Evolutionary conservation across 2,329 filamentous ascomycete species (phyloP).

Genomic region (Neofusicoccum sp.): DNA sequence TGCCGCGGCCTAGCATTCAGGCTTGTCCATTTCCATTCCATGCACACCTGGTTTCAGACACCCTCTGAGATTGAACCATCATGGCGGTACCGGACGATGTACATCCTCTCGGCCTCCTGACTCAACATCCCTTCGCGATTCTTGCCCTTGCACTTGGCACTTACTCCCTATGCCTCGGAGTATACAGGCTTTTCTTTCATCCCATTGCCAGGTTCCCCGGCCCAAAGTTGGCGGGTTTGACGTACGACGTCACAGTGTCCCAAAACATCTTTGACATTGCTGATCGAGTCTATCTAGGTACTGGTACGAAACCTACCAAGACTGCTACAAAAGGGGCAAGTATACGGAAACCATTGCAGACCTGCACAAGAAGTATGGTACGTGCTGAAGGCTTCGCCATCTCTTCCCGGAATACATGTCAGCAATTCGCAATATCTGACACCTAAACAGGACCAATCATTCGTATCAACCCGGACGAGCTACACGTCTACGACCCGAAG

Average conservation of each 20-base stretch:
- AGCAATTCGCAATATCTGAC: neutral
- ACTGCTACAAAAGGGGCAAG: conserved; percentile 30
- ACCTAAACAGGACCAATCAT: conserved; percentile 37
- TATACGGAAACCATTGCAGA: conserved; percentile 33
- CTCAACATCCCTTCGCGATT: neutral
- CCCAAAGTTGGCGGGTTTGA: conserved; percentile 20
- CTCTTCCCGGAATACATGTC: neutral
- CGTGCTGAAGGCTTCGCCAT: neutral
- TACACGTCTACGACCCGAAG: conserved; percentile 42
- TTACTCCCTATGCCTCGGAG: neutral
- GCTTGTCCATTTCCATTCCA: neutral
- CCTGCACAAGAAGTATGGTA: conserved; percentile 39
- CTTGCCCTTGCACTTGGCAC: neutral
- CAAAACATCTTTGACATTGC: neutral
- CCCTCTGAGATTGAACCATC: neutral
- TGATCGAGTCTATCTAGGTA: neutral
- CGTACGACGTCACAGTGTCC: neutral
- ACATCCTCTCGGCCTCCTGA: neutral
- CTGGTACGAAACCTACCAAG: conserved; percentile 37
- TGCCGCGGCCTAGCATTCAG: neutral
- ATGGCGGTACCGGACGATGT: neutral
- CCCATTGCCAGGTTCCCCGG: conserved; percentile 19
- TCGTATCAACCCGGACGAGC: conserved; percentile 42
- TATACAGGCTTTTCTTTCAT: conserved; percentile 16
- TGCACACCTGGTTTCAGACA: neutral